A percentile compares a stretch with the other conserved stretches of the same genome.
These are phyloP conservation scores for Alternaria alternata DNA, from an alignment of 2,329 filamentous ascomycete genomes.

Conservation along the genomic window DNA sequence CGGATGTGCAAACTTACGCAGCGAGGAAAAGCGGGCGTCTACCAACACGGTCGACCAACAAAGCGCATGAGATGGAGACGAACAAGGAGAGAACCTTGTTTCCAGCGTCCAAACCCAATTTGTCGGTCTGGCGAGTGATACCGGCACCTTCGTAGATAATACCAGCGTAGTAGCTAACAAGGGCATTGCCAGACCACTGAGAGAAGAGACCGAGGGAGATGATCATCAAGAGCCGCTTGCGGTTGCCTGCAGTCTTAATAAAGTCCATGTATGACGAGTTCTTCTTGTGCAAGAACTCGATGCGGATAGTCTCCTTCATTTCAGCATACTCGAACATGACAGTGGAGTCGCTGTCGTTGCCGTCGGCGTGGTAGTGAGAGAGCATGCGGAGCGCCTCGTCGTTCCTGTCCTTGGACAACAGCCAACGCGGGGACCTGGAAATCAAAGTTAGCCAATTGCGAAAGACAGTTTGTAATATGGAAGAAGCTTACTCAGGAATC, in stretches of 20 bases:
- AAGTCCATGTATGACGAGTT: constrained; percentile 68
- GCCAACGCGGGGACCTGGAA: constrained; percentile 58
- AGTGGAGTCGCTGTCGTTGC: constrained; percentile 64
- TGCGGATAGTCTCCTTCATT: constrained; percentile 69
- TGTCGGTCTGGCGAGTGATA: constrained; percentile 57
- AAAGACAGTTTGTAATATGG: neutral
- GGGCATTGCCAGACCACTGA: constrained; percentile 73
- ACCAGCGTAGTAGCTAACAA: constrained; percentile 73
- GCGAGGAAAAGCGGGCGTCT: constrained; percentile 48
- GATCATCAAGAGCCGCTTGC: constrained; percentile 68
- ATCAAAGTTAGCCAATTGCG: neutral
- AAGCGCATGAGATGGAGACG: constrained; percentile 64
- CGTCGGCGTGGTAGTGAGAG: constrained; percentile 70
- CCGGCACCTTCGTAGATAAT: constrained; percentile 68
- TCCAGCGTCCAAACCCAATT: constrained; percentile 59
- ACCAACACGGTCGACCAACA: constrained; percentile 64
- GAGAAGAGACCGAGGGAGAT: constrained; percentile 71
- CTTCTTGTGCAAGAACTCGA: constrained; percentile 62
- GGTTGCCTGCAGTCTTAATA: constrained; percentile 68
- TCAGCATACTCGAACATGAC: constrained; percentile 73
- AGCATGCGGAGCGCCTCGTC: constrained; percentile 69
- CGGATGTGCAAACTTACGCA: constrained; percentile 7
- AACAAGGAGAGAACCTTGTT: constrained; percentile 68
- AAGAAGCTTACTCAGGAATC: constrained; percentile 60
- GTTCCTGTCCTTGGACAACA: constrained; percentile 69